Evolutionary conservation across 2,329 filamentous ascomycete genomes (phyloP).

Genomic region (Clarireedia paspali): DNA sequence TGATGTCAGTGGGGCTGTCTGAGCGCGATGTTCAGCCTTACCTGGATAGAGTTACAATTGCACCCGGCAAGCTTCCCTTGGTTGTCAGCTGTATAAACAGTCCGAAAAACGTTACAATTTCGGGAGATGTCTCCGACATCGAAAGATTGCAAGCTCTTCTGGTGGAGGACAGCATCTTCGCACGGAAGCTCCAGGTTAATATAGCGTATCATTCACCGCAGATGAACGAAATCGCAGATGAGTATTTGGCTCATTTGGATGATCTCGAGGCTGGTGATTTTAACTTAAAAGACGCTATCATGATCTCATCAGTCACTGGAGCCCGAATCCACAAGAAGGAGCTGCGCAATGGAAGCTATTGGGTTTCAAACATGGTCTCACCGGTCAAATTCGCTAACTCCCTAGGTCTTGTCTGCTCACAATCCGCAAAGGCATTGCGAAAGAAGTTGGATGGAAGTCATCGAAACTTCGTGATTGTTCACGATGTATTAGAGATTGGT

Average conservation of each 20-base stretch:
- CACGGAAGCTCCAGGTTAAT: conserved; percentile 29
- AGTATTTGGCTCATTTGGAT: conserved; percentile 14
- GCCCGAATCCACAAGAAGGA: neutral
- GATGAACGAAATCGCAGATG: conserved; percentile 24
- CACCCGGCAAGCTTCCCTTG: neutral
- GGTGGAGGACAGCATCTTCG: conserved; percentile 23
- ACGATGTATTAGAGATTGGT: conserved; percentile 11
- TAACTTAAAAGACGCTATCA: conserved; percentile 33
- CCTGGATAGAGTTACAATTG: neutral
- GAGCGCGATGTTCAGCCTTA: neutral
- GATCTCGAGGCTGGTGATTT: conserved; percentile 1
- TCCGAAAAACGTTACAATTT: conserved; percentile 18
- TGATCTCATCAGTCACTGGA: conserved; percentile 10
- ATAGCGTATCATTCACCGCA: conserved; percentile 35
- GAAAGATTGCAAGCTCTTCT: conserved; percentile 1
- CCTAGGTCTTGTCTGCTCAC: neutral
- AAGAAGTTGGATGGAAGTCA: conserved; percentile 2
- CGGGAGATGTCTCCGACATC: conserved; percentile 12
- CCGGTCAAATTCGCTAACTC: conserved; percentile 33
- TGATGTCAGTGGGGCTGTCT: conserved; percentile 42
- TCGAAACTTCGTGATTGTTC: neutral
- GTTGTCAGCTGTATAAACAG: conserved; percentile 29
- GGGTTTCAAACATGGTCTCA: conserved; percentile 37
- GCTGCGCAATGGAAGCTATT: conserved; percentile 30
- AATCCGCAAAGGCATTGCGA: neutral